Conservation (phyloP, 179 eudicot genomes). For the Patellifolia procumbens region DNA sequence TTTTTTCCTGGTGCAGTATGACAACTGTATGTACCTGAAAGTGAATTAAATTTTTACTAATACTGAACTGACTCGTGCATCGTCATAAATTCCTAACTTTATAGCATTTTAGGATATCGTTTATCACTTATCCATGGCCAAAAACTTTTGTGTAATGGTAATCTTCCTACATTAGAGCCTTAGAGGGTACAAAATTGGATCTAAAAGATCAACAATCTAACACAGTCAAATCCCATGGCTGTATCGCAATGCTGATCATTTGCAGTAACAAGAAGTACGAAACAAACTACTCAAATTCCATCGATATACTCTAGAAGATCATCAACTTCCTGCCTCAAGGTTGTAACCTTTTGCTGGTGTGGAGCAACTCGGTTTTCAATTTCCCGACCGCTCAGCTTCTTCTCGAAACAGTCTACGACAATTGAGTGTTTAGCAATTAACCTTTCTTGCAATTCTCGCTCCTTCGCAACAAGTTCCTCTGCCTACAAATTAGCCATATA, state of each 20-base stretch:
- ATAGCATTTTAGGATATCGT: no score
- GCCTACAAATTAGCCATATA: conserved; percentile 42
- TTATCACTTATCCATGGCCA: neutral
- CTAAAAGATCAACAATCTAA: conserved; percentile 10
- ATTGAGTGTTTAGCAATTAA: conserved; percentile 66
- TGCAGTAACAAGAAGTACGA: neutral
- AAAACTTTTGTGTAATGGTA: conserved; percentile 8
- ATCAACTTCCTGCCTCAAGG: conserved; percentile 81
- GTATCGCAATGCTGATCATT: conserved; percentile 8
- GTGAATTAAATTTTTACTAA: no score
- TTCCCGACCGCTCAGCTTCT: conserved; percentile 71
- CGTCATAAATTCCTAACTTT: no score
- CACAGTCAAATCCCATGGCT: conserved; percentile 2
- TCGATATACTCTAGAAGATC: conserved; percentile 79
- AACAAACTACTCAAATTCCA: conserved; percentile 43
- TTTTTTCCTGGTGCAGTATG: no score
- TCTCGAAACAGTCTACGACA: conserved; percentile 72
- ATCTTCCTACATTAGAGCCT: conserved; percentile 9
- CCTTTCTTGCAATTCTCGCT: conserved; percentile 84
- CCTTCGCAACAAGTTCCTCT: conserved; percentile 85
- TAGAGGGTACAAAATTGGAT: conserved; percentile 20
- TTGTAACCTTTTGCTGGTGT: conserved; percentile 71
- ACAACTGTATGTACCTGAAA: no score
- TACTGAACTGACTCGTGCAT: neutral
- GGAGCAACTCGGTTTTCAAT: conserved; percentile 79